Conservation (phyloP, 257 asterid species). For the Nicotiana attenuata region DNA sequence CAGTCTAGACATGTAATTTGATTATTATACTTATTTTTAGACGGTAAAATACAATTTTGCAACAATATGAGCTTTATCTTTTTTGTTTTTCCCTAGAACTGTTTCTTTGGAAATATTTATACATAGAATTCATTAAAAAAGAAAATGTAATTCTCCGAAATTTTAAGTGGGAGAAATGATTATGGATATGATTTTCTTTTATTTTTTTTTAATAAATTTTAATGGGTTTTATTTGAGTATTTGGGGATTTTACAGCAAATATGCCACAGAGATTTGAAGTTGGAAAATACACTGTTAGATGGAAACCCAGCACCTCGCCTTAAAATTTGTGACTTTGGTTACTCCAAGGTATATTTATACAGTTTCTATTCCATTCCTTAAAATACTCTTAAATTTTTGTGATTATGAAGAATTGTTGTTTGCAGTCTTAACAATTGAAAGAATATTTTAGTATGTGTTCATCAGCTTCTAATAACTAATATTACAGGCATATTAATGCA, state of each 20-base stretch:
- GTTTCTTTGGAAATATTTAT: no score
- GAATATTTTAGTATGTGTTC: background rate
- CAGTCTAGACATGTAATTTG: background rate
- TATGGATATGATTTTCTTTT: no score
- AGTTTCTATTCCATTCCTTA: slow-evolving; percentile 13
- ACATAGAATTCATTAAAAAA: background rate
- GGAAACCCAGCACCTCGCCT: slow-evolving; percentile 77
- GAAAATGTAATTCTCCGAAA: background rate
- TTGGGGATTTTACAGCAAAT: slow-evolving; percentile 47
- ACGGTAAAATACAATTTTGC: background rate
- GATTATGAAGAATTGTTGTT: background rate
- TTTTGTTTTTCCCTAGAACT: background rate
- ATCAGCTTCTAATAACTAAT: background rate
- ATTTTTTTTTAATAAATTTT: no score
- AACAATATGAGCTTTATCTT: background rate
- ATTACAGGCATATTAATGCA: background rate
- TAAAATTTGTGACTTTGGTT: slow-evolving; percentile 52
- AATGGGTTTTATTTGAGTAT: background rate
- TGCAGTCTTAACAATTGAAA: background rate
- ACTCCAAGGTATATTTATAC: slow-evolving; percentile 31
- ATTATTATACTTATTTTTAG: background rate
- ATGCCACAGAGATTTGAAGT: slow-evolving; percentile 66
- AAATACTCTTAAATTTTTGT: background rate
- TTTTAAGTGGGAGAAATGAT: background rate
- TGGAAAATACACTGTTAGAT: slow-evolving; percentile 63